Evolutionary conservation across 345 rosid species (phyloP).

Genomic region (rapeseed (Brassica napus)): Da-Ae NC_063450.1:48199501-48200000

Average conservation of each 20-base stretch:
- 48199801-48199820: constrained; percentile 49
- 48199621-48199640: constrained; percentile 80
- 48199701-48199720: constrained; percentile 70
- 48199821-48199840: constrained; percentile 93
- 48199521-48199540: too few species aligned
- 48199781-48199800: constrained; percentile 10
- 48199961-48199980: constrained; percentile 75
- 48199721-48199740: neutral
- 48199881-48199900: constrained; percentile 86
- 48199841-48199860: constrained; percentile 89
- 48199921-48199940: constrained; percentile 85
- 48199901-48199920: constrained; percentile 85
- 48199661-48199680: constrained; percentile 96
- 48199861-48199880: constrained; percentile 94
- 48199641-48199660: constrained; percentile 96
- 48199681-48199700: constrained; percentile 94
- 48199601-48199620: constrained; percentile 2
- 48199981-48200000: constrained; percentile 45
- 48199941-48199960: constrained; percentile 73
- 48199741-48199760: neutral
- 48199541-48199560: too few species aligned
- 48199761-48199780: neutral
- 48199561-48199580: neutral
- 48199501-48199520: neutral
- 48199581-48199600: neutral